A percentile compares a stretch with the other conserved stretches of the same genome.
phyloP scores from a whole-genome alignment of 2,329 filamentous ascomycete genomes.

The Camptophora hylomeconis region DNA sequence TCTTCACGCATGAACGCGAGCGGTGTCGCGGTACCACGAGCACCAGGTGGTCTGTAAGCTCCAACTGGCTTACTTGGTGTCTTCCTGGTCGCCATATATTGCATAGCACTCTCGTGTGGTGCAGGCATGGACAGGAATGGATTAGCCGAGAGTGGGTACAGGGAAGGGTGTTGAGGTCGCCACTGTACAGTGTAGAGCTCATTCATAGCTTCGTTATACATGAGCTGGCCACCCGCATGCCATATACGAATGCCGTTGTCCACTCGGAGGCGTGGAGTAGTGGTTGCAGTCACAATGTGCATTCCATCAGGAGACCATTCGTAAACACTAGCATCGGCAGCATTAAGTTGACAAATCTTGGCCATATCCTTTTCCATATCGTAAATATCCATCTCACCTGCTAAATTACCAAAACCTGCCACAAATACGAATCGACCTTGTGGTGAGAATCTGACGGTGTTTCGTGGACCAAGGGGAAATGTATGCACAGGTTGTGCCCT shows the following conservation, averaged over 20 bases:
- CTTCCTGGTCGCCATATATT: slow-evolving; percentile 76
- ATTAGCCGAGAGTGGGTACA: slow-evolving; percentile 48
- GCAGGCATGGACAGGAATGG: slow-evolving; percentile 61
- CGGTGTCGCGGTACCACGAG: slow-evolving; percentile 75
- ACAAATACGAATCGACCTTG: slow-evolving; percentile 86
- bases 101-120: slow-evolving; percentile 69
- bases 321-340: slow-evolving; percentile 89
- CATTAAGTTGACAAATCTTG: slow-evolving; percentile 89
- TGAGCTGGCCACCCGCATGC: slow-evolving; percentile 75
- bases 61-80: slow-evolving; percentile 94
- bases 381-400: slow-evolving; percentile 95
- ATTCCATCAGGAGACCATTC: slow-evolving; percentile 95
- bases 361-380: slow-evolving; percentile 87
- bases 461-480: slow-evolving; percentile 77
- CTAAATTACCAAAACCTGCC: slow-evolving; percentile 92
- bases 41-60: slow-evolving; percentile 88
- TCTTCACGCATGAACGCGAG: slow-evolving; percentile 96
- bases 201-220: slow-evolving; percentile 92
- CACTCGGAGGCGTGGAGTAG: slow-evolving; percentile 83
- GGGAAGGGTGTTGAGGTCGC: slow-evolving; percentile 59
- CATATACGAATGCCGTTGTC: slow-evolving; percentile 95
- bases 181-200: slow-evolving; percentile 86
- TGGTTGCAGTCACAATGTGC: slow-evolving; percentile 95
- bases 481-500: slow-evolving; percentile 70
- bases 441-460: slow-evolving; percentile 90